These are phyloP conservation scores for Immersiporthe knoxdaviesiana DNA, from an alignment of 2,329 filamentous ascomycete species.

Conservation along the genomic window DNA sequence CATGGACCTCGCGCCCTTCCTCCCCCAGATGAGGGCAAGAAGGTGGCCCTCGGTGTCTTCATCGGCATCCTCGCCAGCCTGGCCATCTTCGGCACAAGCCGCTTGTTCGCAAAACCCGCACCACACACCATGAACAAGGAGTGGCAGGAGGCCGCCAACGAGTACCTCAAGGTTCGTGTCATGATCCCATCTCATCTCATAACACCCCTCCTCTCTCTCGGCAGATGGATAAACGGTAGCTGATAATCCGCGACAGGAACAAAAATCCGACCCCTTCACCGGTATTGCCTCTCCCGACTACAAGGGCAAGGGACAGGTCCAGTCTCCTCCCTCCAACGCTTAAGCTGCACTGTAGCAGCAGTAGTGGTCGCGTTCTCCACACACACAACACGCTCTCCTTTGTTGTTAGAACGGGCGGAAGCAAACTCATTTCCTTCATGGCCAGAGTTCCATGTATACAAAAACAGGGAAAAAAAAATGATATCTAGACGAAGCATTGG, in stretches of 20 bases:
- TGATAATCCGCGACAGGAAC: conserved; percentile 56
- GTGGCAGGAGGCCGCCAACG: conserved; percentile 94
- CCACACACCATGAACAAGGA: conserved; percentile 95
- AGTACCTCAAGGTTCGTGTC: conserved; percentile 81
- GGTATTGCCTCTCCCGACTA: conserved; percentile 82
- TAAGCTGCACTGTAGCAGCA: conserved; percentile 40
- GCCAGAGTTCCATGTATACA: conserved; percentile 38
- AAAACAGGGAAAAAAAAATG: conserved; percentile 36
- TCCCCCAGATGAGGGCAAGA: conserved; percentile 83
- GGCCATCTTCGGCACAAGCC: conserved; percentile 72
- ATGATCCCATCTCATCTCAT: not conserved
- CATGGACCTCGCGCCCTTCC: conserved; percentile 86
- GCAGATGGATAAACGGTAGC: conserved; percentile 28
- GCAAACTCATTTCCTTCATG: conserved; percentile 31
- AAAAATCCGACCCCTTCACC: conserved; percentile 85
- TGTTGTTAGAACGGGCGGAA: conserved; percentile 42
- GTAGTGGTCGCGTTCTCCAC: not conserved
- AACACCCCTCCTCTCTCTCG: too few species aligned
- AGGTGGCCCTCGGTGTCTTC: conserved; percentile 73
- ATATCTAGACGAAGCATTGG: conserved; percentile 31
- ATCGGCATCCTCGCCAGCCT: conserved; percentile 69
- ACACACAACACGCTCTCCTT: conserved; percentile 37
- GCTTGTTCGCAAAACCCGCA: conserved; percentile 70
- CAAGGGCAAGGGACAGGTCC: conserved; percentile 76
- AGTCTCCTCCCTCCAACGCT: conserved; percentile 63